Base-by-base conservation (phyloP, 2,329 filamentous ascomycete genomes). In the Parastagonospora nodorum region DNA sequence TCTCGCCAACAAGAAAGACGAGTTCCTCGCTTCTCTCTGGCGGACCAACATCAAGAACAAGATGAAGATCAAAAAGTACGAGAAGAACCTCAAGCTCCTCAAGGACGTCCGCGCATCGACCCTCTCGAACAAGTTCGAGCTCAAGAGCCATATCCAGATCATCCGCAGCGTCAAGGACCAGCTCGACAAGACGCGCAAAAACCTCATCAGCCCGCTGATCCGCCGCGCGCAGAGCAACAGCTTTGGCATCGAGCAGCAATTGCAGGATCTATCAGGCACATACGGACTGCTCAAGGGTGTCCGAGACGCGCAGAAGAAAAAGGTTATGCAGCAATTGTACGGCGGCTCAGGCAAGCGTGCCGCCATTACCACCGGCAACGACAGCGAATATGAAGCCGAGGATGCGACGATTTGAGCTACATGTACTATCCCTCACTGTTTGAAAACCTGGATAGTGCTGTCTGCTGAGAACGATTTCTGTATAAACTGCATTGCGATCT, bases 11-110 rank as follows among this genome's bases (percentile, higher is more conserved):
- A 80, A 86, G 28, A 89, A 95, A 70, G 86, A 85, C 55, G 91
- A 96, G 66, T 82, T 94, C 64, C 86, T 97, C 37, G 87, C 88
- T 2, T 88, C 86, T 2, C 82, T 97, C 8, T 97, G 93, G 93
- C 89, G 89, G 2, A 86, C 88, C 40, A 85, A 96, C 16, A 84
- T 97, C 1, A 92, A 92, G 1, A 88, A 89, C 65, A 86, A 88
- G 7, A 81, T 81, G 38, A 83, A 88, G 59, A 81, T 96, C n/a
- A 84, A 85, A 68, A 97, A 97, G 73, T 97, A 92, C 74, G 91
- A 96, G 72, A 90, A 89, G 75, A 97, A 97, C 78, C 88, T 88
- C 55, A 82, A 86, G 42, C 80, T 97, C 1, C 84, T 97, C 19
- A 84, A 82, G 42, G 88, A 88, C 58, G 88, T 97, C 49, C 86